Percentiles rank a stretch among this genome's conserved stretches.
phyloP scores from a whole-genome alignment of 768 basidiomycete genomes.

The Gyrodon lividus region DNA sequence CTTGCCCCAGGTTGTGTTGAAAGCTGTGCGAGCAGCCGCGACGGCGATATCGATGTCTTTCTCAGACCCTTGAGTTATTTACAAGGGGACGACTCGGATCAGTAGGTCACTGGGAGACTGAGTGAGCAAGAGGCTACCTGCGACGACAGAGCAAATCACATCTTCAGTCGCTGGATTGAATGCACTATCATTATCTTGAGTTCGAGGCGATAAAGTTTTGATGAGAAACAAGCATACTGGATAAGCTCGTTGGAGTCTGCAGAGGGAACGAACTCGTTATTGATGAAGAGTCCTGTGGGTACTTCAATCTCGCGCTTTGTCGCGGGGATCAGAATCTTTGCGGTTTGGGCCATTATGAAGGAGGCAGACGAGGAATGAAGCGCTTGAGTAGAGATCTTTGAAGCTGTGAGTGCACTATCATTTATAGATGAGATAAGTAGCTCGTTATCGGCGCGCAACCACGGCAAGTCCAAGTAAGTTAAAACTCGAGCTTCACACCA shows the following conservation, averaged over 20 bases:
- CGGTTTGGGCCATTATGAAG: slow-evolving; percentile 45
- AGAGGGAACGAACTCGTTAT: slow-evolving; percentile 85
- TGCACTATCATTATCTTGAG: slow-evolving; percentile 43
- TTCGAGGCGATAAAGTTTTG: slow-evolving; percentile 5
- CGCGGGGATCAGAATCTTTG: slow-evolving; percentile 40
- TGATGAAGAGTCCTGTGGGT: slow-evolving; percentile 86
- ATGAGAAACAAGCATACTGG: slow-evolving; percentile 42
- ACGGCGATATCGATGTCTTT: slow-evolving; percentile 86
- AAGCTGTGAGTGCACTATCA: background rate
- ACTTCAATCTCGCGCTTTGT: slow-evolving; percentile 54
- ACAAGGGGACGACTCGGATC: slow-evolving; percentile 1
- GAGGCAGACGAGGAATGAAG: background rate
- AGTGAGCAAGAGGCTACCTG: slow-evolving; percentile 39
- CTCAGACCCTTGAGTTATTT: slow-evolving; percentile 46
- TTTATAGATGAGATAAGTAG: slow-evolving; percentile 11
- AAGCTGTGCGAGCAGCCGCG: slow-evolving; percentile 77
- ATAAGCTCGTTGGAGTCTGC: slow-evolving; percentile 65
- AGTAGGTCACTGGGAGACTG: background rate
- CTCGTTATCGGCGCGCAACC: background rate
- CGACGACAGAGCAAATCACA: slow-evolving; percentile 62
- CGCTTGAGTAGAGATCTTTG: slow-evolving; percentile 7
- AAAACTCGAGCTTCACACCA: no score
- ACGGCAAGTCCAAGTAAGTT: no score
- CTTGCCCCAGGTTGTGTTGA: slow-evolving; percentile 86
- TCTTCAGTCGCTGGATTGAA: slow-evolving; percentile 84